Evolutionary conservation across 495 filamentous ascomycete species (phyloP).

Genomic region (Talaromyces trachyspermus): DNA sequence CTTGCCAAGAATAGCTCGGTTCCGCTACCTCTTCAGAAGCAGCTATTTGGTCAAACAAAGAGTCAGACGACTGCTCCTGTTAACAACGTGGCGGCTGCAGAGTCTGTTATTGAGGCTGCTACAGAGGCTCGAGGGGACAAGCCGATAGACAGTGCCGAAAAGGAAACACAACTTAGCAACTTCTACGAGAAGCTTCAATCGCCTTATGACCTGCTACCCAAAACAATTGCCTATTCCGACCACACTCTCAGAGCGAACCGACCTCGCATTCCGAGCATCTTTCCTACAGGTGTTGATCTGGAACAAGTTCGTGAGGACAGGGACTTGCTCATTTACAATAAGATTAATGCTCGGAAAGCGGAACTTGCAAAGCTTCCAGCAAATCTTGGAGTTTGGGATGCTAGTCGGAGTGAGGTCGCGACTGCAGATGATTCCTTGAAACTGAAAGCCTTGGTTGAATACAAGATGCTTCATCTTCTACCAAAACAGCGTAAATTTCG

Average conservation of each 20-base stretch:
- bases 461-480: constrained; percentile 75
- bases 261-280: constrained; percentile 72
- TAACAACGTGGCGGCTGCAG: constrained; percentile 48
- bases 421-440: constrained; percentile 77
- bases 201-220: constrained; percentile 52
- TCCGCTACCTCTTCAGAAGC: constrained; percentile 63
- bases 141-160: constrained; percentile 26
- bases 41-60: constrained; percentile 65
- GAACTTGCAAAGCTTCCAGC: constrained; percentile 76
- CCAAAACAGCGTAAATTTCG: constrained; percentile 79
- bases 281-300: constrained; percentile 73
- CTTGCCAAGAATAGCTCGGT: constrained; percentile 75
- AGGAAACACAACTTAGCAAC: constrained; percentile 24
- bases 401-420: constrained; percentile 58
- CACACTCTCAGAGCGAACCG: constrained; percentile 66
- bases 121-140: constrained; percentile 28
- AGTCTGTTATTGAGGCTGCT: constrained; percentile 44
- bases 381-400: constrained; percentile 79
- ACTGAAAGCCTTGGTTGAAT: constrained; percentile 84
- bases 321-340: constrained; percentile 82
- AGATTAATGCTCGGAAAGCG: constrained; percentile 71
- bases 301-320: constrained; percentile 76
- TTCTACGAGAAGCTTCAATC: constrained; percentile 58
- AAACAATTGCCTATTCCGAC: constrained; percentile 67
- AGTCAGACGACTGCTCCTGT: constrained; percentile 50